Conservation (phyloP, 2,329 filamentous ascomycete species). For the Clarireedia hainanense region DNA sequence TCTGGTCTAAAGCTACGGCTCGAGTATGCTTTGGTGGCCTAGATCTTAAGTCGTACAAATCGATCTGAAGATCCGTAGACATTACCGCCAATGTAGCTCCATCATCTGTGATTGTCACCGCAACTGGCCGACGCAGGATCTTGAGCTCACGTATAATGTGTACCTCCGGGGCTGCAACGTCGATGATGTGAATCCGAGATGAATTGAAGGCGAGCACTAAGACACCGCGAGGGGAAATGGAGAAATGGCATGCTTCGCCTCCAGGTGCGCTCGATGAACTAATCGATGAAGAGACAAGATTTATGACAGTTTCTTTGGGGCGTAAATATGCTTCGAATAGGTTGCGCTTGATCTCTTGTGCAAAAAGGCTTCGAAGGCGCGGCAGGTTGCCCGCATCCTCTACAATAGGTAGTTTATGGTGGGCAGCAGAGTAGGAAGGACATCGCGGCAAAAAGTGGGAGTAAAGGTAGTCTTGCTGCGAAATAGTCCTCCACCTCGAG, state of each 20-base stretch:
- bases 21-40: conserved; percentile 62
- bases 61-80: conserved; percentile 74
- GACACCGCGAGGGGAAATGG: conserved; percentile 66
- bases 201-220: conserved; percentile 77
- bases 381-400: conserved; percentile 46
- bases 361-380: conserved; percentile 56
- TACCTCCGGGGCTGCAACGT: conserved; percentile 52
- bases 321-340: conserved; percentile 69
- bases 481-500: conserved; percentile 55
- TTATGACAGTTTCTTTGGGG: conserved; percentile 63
- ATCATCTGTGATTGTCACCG: conserved; percentile 73
- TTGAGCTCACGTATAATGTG: conserved; percentile 70
- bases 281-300: conserved; percentile 74
- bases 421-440: conserved; percentile 48
- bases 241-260: conserved; percentile 80
- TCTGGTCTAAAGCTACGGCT: conserved; percentile 70
- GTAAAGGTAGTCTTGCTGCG: conserved; percentile 57
- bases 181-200: conserved; percentile 72
- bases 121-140: conserved; percentile 65
- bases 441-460: conserved; percentile 53
- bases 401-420: conserved; percentile 25
- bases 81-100: conserved; percentile 70
- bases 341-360: conserved; percentile 65
- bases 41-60: conserved; percentile 67
- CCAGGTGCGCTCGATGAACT: conserved; percentile 75